These are phyloP conservation scores for Vigna angularis DNA, from an alignment of 306 rosid species.

Conservation along the genomic window DNA sequence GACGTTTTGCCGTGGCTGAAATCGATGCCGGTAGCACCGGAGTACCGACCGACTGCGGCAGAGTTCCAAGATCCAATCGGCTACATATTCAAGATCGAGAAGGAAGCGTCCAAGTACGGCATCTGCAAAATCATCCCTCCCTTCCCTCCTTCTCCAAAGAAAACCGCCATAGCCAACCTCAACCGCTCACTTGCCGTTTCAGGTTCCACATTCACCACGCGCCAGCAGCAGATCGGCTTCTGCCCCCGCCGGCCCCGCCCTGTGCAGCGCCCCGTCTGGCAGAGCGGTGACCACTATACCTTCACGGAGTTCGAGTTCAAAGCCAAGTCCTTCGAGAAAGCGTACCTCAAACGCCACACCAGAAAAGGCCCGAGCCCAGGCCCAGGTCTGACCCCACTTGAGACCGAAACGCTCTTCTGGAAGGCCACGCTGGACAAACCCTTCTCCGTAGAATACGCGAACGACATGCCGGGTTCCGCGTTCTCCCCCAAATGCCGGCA, in stretches of 20 bases:
- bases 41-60: constrained; percentile 70
- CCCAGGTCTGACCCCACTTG: constrained; percentile 48
- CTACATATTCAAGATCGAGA: constrained; percentile 99
- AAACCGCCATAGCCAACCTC: constrained; percentile 81
- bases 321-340: constrained; percentile 82
- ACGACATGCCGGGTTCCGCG: constrained; percentile 99
- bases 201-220: constrained; percentile 86
- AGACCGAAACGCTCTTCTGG: constrained; percentile 88
- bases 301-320: constrained; percentile 77
- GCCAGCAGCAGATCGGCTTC: constrained; percentile 99
- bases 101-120: constrained; percentile 89
- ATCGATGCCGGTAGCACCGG: constrained; percentile 90
- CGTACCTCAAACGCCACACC: constrained; percentile 55
- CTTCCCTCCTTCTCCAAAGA: constrained; percentile 73
- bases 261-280: constrained; percentile 91
- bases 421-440: constrained; percentile 94
- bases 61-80: constrained; percentile 99
- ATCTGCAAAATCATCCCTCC: constrained; percentile 99
- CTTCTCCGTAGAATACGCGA: constrained; percentile 90
- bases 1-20: constrained; percentile 92
- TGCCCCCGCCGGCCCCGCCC: constrained; percentile 85
- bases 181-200: constrained; percentile 56
- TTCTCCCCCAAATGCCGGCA: constrained; percentile 63
- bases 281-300: constrained; percentile 91
- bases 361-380: constrained; percentile 45